Conservation (phyloP, 140 eudicot species). For the Anethum foeniculum region DNA sequence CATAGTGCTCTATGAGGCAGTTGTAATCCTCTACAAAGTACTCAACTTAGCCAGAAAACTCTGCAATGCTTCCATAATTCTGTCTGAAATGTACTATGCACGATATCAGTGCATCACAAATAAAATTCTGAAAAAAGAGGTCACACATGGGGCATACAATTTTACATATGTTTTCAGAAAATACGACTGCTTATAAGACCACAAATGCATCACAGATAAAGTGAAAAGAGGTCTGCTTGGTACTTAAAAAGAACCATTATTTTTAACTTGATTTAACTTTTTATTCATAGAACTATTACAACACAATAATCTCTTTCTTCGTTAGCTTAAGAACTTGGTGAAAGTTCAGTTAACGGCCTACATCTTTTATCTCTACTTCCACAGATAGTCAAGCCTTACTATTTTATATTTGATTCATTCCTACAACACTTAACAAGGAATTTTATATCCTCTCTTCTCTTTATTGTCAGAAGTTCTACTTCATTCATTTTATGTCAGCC, state of each 20-base stretch:
- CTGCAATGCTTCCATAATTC: not conserved
- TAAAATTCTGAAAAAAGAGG: not conserved
- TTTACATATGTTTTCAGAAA: not conserved
- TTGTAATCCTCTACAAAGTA: not conserved
- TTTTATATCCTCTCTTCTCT: not conserved
- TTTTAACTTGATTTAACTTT: too few relatives aligned
- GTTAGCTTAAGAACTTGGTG: too few relatives aligned
- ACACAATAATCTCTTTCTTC: too few relatives aligned
- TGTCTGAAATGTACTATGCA: not conserved
- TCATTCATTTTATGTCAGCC: not conserved
- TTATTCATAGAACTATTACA: too few relatives aligned
- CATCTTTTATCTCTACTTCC: too few relatives aligned
- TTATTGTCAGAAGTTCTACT: not conserved
- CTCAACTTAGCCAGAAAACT: not conserved
- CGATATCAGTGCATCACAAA: not conserved
- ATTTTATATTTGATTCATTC: too few relatives aligned
- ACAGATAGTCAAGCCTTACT: too few relatives aligned
- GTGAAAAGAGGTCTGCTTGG: not conserved
- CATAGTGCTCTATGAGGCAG: not conserved
- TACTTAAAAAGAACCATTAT: too few relatives aligned
- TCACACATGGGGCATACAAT: not conserved
- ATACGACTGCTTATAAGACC: not conserved
- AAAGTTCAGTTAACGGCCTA: too few relatives aligned
- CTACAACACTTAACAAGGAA: too few relatives aligned
- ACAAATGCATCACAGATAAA: not conserved